Percentiles rank a stretch among this genome's conserved stretches.
Conservation (phyloP, 768 basidiomycete species). For the Krasilnikovozyma curviuscula region DNA sequence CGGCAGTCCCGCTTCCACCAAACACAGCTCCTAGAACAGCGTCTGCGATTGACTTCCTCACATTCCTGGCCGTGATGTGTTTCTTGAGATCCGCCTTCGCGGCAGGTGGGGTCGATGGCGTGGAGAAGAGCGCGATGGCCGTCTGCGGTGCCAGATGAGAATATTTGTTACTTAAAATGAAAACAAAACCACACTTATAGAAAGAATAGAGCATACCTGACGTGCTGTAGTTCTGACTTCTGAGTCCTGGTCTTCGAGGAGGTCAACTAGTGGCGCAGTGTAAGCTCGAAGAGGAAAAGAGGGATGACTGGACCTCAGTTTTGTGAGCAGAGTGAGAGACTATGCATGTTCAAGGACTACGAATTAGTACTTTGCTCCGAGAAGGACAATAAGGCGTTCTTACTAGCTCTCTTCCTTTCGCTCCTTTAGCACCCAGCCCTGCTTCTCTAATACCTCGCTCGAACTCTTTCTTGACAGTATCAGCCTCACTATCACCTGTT, state of each 20-base stretch:
- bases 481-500: constrained; percentile 28
- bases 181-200: neutral
- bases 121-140: constrained; percentile 67
- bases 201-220: constrained; percentile 13
- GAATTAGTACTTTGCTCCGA: constrained; percentile 11
- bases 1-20: constrained; percentile 12
- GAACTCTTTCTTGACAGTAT: constrained; percentile 49
- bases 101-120: constrained; percentile 57
- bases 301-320: constrained; percentile 36
- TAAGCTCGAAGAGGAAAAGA: constrained; percentile 66
- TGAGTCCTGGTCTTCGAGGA: constrained; percentile 76
- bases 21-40: constrained; percentile 51
- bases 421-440: constrained; percentile 60
- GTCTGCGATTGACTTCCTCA: constrained; percentile 74
- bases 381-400: too few species aligned
- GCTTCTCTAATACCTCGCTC: constrained; percentile 52
- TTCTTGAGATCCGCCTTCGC: constrained; percentile 89
- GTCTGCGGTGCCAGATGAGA: constrained; percentile 28
- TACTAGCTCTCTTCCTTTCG: constrained; percentile 74
- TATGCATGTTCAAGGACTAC: neutral
- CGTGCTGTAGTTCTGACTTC: constrained; percentile 73
- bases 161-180: neutral
- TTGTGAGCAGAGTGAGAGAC: neutral
- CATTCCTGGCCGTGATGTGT: constrained; percentile 53
- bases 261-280: constrained; percentile 56